These are phyloP conservation scores for Hortaea sp. DNA, from an alignment of 2,329 filamentous ascomycete species.

Conservation along the genomic window DNA sequence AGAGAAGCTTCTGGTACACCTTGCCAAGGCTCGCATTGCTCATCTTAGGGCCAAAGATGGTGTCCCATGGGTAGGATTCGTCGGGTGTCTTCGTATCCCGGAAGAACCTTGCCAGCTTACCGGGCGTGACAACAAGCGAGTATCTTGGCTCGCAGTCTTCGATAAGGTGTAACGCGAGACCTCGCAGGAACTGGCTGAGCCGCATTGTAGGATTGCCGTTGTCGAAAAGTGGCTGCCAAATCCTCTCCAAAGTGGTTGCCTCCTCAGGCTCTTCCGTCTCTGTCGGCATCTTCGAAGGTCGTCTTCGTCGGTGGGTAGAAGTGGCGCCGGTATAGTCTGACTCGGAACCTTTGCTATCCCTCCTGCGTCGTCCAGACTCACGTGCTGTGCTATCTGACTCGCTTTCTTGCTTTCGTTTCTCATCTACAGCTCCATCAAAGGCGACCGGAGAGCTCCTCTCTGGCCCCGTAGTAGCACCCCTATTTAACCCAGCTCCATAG, in stretches of 20 bases:
- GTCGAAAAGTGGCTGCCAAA: conserved; percentile 70
- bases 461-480: conserved; percentile 8
- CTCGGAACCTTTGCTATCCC: conserved; percentile 10
- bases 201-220: conserved; percentile 56
- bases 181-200: conserved; percentile 60
- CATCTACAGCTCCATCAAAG: neutral
- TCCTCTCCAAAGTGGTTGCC: conserved; percentile 54
- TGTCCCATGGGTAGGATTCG: conserved; percentile 57
- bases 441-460: neutral
- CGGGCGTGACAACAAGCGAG: conserved; percentile 62
- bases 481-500: conserved; percentile 3
- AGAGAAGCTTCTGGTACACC: conserved; percentile 38
- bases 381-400: neutral
- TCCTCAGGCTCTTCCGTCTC: conserved; percentile 28
- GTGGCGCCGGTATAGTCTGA: conserved; percentile 3
- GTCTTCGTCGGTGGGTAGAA: conserved; percentile 3
- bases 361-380: conserved; percentile 3
- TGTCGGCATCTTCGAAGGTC: conserved; percentile 4
- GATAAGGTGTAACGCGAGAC: conserved; percentile 64
- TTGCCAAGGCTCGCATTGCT: conserved; percentile 31
- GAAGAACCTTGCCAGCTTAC: conserved; percentile 68
- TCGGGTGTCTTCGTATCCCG: conserved; percentile 51
- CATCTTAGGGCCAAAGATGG: conserved; percentile 36
- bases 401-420: conserved; percentile 8
- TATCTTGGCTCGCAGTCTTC: conserved; percentile 58